phyloP scores from a whole-genome alignment of 257 asterid species.

The Galeopsis tetrahit region DNA sequence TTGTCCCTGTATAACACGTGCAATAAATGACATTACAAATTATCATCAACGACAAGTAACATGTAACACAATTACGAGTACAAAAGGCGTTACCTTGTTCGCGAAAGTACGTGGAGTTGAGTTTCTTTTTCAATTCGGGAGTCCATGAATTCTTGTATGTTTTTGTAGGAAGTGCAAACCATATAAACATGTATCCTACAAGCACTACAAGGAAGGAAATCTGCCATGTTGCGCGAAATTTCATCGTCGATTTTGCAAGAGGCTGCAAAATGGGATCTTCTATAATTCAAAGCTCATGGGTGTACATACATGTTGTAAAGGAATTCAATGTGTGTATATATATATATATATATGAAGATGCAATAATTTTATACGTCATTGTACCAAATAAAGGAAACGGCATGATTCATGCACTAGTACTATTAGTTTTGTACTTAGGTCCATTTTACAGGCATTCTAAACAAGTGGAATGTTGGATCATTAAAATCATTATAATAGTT shows the following conservation, averaged over 20 bases:
- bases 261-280: not conserved
- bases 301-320: not conserved
- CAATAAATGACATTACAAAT: no score
- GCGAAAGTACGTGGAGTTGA: slow-evolving; percentile 57
- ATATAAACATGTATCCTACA: slow-evolving; percentile 53
- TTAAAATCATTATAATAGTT: not conserved
- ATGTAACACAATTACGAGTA: no score
- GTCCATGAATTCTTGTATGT: slow-evolving; percentile 56
- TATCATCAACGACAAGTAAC: no score
- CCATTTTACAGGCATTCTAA: slow-evolving; percentile 24
- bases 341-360: not conserved
- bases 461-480: not conserved
- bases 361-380: slow-evolving; percentile 8
- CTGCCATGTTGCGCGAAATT: slow-evolving; percentile 41
- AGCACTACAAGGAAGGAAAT: slow-evolving; percentile 41
- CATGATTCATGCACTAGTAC: slow-evolving; percentile 49
- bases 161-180: slow-evolving; percentile 59
- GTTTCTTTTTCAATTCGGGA: slow-evolving; percentile 33
- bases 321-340: not conserved
- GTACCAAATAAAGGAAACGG: slow-evolving; percentile 32
- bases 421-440: slow-evolving; percentile 19
- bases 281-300: not conserved
- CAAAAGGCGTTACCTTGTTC: slow-evolving; percentile 45
- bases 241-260: slow-evolving; percentile 36
- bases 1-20: slow-evolving; percentile 47